Evolutionary conservation across 2,329 filamentous ascomycete species (phyloP), one percentile per base, ranked within the genome.

Genomic region (Ophiognomonia clavigignenti-juglandacearum): DNA sequence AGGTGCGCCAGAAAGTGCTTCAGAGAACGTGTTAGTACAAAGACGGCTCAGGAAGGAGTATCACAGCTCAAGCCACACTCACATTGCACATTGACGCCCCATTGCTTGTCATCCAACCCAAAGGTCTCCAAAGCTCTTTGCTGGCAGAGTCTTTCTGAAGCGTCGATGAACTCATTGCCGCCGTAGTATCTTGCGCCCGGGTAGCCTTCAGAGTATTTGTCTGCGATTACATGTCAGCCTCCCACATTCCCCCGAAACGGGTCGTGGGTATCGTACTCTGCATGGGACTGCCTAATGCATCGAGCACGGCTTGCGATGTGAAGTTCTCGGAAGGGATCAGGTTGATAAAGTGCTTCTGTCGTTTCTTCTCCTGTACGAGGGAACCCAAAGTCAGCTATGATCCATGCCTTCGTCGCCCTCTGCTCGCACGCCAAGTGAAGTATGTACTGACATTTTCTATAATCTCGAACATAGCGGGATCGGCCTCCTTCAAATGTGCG

Each of bases 141-240:
- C 71, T 97, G 93, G 69, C 92, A 97, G 39, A 96, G 74, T 39
- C 85, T 75, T 72, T 97, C 92, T 6, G 92, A 82, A 61, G 89
- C 80, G 62, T 97, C 92, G 61, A 97, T 97, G 67, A 91, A 90
- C 69, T 96, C 87, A 67, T 97, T 97, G 55, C 92, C 92, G 45
- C 92, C 92, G 64, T 97, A 97, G 73, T 97, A 97, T 63, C 92
- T 80, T 52, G 92, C 92, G 47, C 93, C 93, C 26, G 92, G 93
- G 61, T 98, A 98, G 43, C 93, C 93, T 69, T 98, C 93, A 0
- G 93, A 97, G 72, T 98, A 98, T 68, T 98, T 97, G 71, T 97
- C 88, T 86, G 61, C 53, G 52, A 46, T 59, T 6, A 59, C 35
- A 60, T 42, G 57, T 72, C 53, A 68, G 62, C 54, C 45, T n/a